phyloP scores from a whole-genome alignment of 1,284 basidiomycete species.

The Fomitiporia mediterranea region DNA sequence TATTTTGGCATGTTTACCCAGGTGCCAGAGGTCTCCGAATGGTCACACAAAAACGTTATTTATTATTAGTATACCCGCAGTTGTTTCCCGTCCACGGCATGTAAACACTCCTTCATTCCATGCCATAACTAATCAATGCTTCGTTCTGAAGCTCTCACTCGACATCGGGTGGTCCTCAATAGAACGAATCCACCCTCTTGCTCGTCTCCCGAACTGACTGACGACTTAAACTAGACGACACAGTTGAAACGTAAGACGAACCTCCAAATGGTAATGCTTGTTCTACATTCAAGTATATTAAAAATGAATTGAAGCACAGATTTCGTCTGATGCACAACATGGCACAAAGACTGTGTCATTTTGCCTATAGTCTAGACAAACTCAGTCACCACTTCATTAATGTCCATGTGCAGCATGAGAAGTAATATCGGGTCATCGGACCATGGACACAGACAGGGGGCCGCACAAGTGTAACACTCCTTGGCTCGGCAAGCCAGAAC shows the following conservation, averaged over 20 bases:
- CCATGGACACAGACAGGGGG: no score
- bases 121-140: not conserved
- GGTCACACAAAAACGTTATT: no score
- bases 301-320: no score
- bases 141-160: not conserved
- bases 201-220: no score
- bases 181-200: not conserved
- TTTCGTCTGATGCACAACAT: not conserved
- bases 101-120: not conserved
- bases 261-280: not conserved
- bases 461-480: no score
- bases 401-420: no score
- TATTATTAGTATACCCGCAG: no score
- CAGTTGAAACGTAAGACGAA: not conserved
- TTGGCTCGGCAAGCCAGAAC: not conserved
- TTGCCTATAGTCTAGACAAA: not conserved
- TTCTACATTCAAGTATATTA: no score
- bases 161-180: not conserved
- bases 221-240: no score
- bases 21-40: slow-evolving; percentile 7
- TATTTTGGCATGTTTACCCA: not conserved
- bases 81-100: not conserved
- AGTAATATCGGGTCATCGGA: no score
- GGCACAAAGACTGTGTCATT: not conserved
- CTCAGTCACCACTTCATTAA: not conserved